These are phyloP conservation scores for Curvularia eragrostidis DNA, from an alignment of 2,329 filamentous ascomycete genomes.

Conservation along the genomic window DNA sequence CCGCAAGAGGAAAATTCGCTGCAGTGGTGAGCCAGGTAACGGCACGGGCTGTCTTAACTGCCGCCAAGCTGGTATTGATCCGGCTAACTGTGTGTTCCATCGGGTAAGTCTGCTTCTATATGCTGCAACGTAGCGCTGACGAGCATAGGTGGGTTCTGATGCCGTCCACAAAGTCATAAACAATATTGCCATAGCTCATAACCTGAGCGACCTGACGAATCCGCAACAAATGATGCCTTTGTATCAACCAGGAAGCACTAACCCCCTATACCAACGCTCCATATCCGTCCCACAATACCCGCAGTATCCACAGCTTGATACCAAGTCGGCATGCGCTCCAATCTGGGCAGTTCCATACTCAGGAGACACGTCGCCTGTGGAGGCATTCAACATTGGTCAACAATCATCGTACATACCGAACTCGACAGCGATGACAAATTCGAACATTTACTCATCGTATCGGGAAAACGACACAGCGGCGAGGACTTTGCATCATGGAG, in stretches of 20 bases:
- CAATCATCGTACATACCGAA: slow-evolving; percentile 27
- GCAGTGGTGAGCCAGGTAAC: slow-evolving; percentile 81
- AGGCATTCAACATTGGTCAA: slow-evolving; percentile 36
- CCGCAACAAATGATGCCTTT: slow-evolving; percentile 32
- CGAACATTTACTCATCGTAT: slow-evolving; percentile 26
- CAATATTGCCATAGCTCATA: slow-evolving; percentile 25
- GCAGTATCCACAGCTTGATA: slow-evolving; percentile 29
- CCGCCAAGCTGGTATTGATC: slow-evolving; percentile 71
- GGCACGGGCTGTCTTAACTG: slow-evolving; percentile 85
- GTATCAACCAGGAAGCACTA: slow-evolving; percentile 21
- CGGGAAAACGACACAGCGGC: slow-evolving; percentile 28
- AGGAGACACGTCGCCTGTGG: slow-evolving; percentile 40
- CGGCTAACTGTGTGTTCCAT: slow-evolving; percentile 73
- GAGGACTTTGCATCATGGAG: slow-evolving; percentile 21
- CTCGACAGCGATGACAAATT: slow-evolving; percentile 18
- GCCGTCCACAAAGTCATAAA: slow-evolving; percentile 35
- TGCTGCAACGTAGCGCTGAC: slow-evolving; percentile 14
- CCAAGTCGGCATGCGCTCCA: slow-evolving; percentile 28
- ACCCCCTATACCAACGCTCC: slow-evolving; percentile 23
- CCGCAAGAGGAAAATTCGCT: slow-evolving; percentile 92
- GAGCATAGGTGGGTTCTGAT: slow-evolving; percentile 42
- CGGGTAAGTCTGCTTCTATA: slow-evolving; percentile 62
- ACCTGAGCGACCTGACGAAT: slow-evolving; percentile 26
- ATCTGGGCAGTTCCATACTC: slow-evolving; percentile 36
- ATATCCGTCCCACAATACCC: slow-evolving; percentile 23